phyloP scores from a whole-genome alignment of 192 early-diverging fungal species.

The Coemansia sp. region DNA sequence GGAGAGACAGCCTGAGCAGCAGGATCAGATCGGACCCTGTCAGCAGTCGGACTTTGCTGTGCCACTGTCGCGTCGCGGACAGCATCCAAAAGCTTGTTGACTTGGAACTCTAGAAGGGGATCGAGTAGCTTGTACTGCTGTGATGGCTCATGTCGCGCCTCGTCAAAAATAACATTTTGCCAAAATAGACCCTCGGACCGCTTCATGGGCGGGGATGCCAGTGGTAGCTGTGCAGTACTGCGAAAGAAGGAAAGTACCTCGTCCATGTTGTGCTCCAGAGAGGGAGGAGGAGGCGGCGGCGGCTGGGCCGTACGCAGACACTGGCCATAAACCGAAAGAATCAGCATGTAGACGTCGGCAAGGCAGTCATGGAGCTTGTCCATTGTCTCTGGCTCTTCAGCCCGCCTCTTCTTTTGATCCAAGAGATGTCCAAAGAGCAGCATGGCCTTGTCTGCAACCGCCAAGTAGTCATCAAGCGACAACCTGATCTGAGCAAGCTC shows the following conservation, averaged over 20 bases:
- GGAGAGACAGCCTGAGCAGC: background rate
- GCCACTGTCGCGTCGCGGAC: slow-evolving; percentile 32
- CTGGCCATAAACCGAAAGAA: slow-evolving; percentile 37
- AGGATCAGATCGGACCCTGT: background rate
- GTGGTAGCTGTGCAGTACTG: slow-evolving; percentile 1
- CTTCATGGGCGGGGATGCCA: background rate
- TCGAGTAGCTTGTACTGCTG: slow-evolving; percentile 58
- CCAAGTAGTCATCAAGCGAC: slow-evolving; percentile 24
- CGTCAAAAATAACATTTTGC: slow-evolving; percentile 46
- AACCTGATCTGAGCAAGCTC: slow-evolving; percentile 12
- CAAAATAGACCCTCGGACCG: slow-evolving; percentile 32
- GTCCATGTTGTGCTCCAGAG: background rate
- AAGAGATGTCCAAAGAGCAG: slow-evolving; percentile 29
- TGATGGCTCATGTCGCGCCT: slow-evolving; percentile 38
- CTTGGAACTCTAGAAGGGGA: slow-evolving; percentile 48
- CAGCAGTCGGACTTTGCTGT: slow-evolving; percentile 24
- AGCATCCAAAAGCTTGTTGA: slow-evolving; percentile 49
- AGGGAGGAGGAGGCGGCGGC: slow-evolving; percentile 1
- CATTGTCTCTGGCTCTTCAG: slow-evolving; percentile 14
- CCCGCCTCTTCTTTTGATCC: slow-evolving; percentile 38
- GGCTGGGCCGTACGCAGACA: slow-evolving; percentile 3
- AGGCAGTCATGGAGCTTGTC: slow-evolving; percentile 30
- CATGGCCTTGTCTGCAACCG: slow-evolving; percentile 25
- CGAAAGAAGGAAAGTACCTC: background rate
- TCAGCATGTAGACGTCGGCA: slow-evolving; percentile 39